Conservation (phyloP, 805 yeast species). For the Candida ponderosae region DNA sequence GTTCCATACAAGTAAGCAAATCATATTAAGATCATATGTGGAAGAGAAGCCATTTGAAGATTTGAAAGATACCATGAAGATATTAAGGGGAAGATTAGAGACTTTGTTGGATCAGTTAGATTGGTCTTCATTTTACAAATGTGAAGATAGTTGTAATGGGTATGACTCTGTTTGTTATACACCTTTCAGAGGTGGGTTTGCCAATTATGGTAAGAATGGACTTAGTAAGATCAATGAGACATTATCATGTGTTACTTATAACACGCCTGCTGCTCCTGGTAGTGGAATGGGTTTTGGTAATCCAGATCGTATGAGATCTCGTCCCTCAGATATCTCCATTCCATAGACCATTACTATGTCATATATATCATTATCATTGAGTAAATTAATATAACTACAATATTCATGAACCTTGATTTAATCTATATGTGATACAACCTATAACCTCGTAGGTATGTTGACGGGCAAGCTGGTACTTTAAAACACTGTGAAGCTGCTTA, state of each 20-base stretch:
- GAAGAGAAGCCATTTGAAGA: slow-evolving; percentile 5
- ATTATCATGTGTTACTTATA: neutral
- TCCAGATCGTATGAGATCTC: too few relatives aligned
- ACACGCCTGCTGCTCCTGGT: neutral
- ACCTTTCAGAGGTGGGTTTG: slow-evolving; percentile 44
- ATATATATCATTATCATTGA: too few relatives aligned
- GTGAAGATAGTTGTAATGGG: slow-evolving; percentile 33
- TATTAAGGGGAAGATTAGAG: slow-evolving; percentile 2
- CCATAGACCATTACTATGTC: too few relatives aligned
- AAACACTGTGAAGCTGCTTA: too few relatives aligned
- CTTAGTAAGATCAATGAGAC: too few relatives aligned
- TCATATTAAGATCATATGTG: slow-evolving; percentile 17
- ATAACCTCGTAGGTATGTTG: too few relatives aligned
- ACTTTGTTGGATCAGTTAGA: slow-evolving; percentile 22
- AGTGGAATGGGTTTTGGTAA: too few relatives aligned
- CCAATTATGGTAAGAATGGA: neutral
- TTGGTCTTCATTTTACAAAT: slow-evolving; percentile 37
- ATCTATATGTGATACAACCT: too few relatives aligned
- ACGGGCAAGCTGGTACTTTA: too few relatives aligned
- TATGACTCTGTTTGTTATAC: slow-evolving; percentile 45
- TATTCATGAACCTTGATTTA: too few relatives aligned
- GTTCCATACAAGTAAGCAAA: slow-evolving; percentile 22
- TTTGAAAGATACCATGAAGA: slow-evolving; percentile 5
- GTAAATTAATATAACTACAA: too few relatives aligned
- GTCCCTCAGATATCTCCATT: too few relatives aligned